Evolutionary conservation across 2,329 filamentous ascomycete genomes (phyloP).

Genomic region (Botrytis porri): DNA sequence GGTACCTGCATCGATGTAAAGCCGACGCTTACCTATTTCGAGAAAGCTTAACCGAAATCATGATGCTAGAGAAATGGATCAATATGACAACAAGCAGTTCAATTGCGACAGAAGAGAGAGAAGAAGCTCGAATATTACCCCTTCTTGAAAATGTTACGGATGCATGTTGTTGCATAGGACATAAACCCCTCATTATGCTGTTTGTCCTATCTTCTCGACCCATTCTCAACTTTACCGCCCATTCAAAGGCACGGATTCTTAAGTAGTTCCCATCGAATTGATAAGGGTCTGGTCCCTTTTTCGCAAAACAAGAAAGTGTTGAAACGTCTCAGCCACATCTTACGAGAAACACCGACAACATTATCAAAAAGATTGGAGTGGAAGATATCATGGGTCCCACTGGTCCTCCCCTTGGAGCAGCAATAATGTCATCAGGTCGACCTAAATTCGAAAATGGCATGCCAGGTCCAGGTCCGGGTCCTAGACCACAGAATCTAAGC

Average conservation of each 20-base stretch:
- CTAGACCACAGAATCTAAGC: conserved; percentile 43
- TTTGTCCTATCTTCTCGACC: background rate
- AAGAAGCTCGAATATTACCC: conserved; percentile 7
- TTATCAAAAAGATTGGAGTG: background rate
- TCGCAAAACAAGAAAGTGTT: conserved; percentile 18
- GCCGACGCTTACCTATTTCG: conserved; percentile 14
- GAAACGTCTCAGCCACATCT: conserved; percentile 18
- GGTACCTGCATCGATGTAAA: conserved; percentile 20
- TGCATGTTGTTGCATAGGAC: conserved; percentile 14
- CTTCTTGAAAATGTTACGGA: conserved; percentile 2
- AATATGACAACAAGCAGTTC: conserved; percentile 18
- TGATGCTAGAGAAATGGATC: conserved; percentile 5
- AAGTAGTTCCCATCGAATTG: conserved; percentile 15
- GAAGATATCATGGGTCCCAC: conserved; percentile 31
- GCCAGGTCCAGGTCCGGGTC: conserved; percentile 38
- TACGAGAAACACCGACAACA: conserved; percentile 10
- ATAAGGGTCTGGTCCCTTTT: conserved; percentile 20
- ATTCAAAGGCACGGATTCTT: conserved; percentile 9
- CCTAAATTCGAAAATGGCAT: conserved; percentile 42
- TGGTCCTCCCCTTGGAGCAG: conserved; percentile 37
- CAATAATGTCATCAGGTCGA: conserved; percentile 40
- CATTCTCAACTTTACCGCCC: conserved; percentile 8
- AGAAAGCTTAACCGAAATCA: conserved; percentile 17
- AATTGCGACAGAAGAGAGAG: conserved; percentile 2
- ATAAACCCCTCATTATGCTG: conserved; percentile 17